phyloP scores from a whole-genome alignment of 2,329 filamentous ascomycete genomes.

The Paecilomyces variotii region DNA sequence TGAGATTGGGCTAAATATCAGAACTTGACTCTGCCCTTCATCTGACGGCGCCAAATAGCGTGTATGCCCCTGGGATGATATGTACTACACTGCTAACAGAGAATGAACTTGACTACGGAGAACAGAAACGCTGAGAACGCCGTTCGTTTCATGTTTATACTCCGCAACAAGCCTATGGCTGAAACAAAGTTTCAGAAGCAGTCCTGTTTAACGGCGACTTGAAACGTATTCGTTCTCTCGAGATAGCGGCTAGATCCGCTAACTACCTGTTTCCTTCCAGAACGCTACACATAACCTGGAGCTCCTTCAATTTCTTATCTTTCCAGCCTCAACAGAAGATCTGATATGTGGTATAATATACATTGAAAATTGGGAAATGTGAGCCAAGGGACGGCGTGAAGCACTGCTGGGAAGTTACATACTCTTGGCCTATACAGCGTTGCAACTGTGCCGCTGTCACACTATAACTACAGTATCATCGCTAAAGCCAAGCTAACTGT shows the following conservation, averaged over 20 bases:
- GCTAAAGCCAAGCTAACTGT: background rate
- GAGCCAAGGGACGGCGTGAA: background rate
- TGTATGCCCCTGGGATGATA: background rate
- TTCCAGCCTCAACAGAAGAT: background rate
- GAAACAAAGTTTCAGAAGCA: background rate
- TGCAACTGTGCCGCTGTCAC: background rate
- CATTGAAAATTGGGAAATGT: background rate
- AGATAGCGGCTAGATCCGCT: background rate
- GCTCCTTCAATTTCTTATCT: background rate
- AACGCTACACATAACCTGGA: background rate
- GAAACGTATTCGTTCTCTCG: background rate
- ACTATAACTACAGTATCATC: background rate
- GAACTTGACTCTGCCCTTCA: background rate
- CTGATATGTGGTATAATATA: background rate
- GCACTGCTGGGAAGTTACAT: background rate
- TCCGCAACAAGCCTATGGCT: background rate
- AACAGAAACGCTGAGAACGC: background rate
- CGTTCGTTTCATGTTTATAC: background rate
- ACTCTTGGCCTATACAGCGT: background rate
- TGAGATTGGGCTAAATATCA: background rate
- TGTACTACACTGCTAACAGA: background rate
- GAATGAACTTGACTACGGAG: background rate
- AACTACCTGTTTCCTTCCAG: background rate
- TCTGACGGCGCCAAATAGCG: background rate
- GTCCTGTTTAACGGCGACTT: background rate